A percentile compares a stretch with the other conserved stretches of the same genome.
Evolutionary conservation across 768 basidiomycete species (phyloP).

Genomic region (Auriscalpium microsporum): DNA sequence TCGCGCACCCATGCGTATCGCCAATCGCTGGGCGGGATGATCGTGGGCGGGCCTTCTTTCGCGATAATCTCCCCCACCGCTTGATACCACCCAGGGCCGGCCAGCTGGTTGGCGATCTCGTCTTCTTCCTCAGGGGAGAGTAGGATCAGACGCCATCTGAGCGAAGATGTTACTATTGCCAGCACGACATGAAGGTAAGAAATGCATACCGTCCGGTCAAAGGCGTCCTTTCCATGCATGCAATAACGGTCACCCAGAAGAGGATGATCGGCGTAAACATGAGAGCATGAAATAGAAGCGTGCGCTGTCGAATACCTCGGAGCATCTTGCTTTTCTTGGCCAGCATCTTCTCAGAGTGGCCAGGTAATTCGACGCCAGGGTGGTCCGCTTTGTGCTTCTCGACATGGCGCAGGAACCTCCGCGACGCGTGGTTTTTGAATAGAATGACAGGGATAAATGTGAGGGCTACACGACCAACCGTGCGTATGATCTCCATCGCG

Average conservation of each 20-base stretch:
- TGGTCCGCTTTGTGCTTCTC: conserved; percentile 30
- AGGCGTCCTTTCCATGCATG: conserved; percentile 70
- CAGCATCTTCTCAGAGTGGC: conserved; percentile 28
- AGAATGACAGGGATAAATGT: conserved; percentile 68
- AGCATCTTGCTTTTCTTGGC: conserved; percentile 42
- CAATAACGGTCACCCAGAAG: conserved; percentile 62
- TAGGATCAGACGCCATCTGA: conserved; percentile 79
- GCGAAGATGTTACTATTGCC: conserved; percentile 18
- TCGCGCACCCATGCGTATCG: conserved; percentile 79
- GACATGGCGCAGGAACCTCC: conserved; percentile 40
- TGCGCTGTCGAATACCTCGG: conserved; percentile 41
- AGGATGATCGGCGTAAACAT: conserved; percentile 52
- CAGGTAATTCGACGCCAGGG: conserved; percentile 31
- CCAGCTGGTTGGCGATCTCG: conserved; percentile 72
- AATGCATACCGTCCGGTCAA: conserved; percentile 65
- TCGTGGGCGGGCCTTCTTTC: conserved; percentile 44
- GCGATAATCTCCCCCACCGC: conserved; percentile 76
- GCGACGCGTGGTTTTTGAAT: conserved; percentile 46
- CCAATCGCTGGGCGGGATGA: conserved; percentile 80
- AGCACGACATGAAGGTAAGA: no score
- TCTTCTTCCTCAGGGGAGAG: conserved; percentile 92
- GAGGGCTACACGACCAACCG: conserved; percentile 60
- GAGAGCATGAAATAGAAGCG: conserved; percentile 43
- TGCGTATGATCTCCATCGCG: conserved; percentile 63
- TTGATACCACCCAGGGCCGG: conserved; percentile 79